These are phyloP conservation scores for Musa schizocarpa DNA, from an alignment of 176 grass and related monocot species.

Conservation along the genomic window DNA sequence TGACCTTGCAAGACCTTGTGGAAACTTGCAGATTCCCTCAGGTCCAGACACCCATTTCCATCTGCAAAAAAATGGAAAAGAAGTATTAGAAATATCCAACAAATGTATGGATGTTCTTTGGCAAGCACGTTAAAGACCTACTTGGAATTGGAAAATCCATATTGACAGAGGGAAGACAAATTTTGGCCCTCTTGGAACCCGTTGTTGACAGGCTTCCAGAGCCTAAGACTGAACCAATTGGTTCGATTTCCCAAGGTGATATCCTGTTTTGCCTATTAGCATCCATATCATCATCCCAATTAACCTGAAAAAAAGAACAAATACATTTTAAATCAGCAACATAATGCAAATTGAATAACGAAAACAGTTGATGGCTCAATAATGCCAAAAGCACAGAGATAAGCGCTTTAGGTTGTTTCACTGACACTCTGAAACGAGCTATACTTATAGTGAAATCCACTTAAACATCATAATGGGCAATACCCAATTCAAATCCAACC, in stretches of 20 bases:
- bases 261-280: constrained; percentile 47
- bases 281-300: constrained; percentile 57
- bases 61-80: constrained; percentile 29
- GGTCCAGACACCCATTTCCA: constrained; percentile 46
- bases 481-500: neutral
- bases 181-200: constrained; percentile 61
- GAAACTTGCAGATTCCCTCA: constrained; percentile 50
- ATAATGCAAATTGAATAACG: neutral
- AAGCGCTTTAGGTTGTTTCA: neutral
- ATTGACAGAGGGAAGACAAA: constrained; percentile 43
- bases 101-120: neutral
- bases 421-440: too few species aligned
- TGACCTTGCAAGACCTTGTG: constrained; percentile 99
- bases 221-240: constrained; percentile 34
- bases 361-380: neutral
- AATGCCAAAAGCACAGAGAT: neutral
- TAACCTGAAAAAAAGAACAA: constrained; percentile 46
- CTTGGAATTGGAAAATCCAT: constrained; percentile 36
- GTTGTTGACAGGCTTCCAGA: constrained; percentile 32
- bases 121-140: constrained; percentile 16
- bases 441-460: too few species aligned
- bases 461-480: neutral
- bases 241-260: constrained; percentile 89
- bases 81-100: neutral
- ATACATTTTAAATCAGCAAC: neutral